phyloP scores from a whole-genome alignment of 2,329 filamentous ascomycete genomes.

The Fusarium redolens region DNA sequence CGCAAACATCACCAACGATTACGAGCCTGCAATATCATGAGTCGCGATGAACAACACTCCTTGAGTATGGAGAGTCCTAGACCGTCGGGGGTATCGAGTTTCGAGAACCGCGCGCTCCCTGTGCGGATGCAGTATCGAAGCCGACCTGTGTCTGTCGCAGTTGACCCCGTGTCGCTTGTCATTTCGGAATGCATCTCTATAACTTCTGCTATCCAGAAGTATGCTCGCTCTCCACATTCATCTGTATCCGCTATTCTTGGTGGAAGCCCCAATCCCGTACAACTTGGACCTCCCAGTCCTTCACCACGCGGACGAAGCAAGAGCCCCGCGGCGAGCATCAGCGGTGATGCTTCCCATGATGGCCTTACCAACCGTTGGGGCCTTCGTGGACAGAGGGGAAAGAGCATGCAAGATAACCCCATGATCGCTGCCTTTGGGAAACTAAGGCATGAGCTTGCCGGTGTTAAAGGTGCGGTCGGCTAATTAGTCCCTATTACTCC shows the following conservation, averaged over 20 bases:
- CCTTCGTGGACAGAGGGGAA: slow-evolving; percentile 91
- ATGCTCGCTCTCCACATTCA: slow-evolving; percentile 94
- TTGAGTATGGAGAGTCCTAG: slow-evolving; percentile 44
- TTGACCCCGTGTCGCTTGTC: slow-evolving; percentile 91
- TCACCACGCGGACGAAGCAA: slow-evolving; percentile 56
- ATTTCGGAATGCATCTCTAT: slow-evolving; percentile 99
- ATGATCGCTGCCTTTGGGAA: slow-evolving; percentile 95
- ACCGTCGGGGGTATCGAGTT: slow-evolving; percentile 31
- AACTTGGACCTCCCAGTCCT: slow-evolving; percentile 62
- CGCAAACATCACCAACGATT: slow-evolving; percentile 28
- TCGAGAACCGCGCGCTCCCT: slow-evolving; percentile 44
- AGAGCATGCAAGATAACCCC: slow-evolving; percentile 97
- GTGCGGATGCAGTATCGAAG: slow-evolving; percentile 69
- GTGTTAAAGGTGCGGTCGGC: slow-evolving; percentile 74
- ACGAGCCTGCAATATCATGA: slow-evolving; percentile 47
- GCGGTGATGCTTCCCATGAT: slow-evolving; percentile 61
- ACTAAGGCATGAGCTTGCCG: slow-evolving; percentile 86
- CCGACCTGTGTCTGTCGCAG: slow-evolving; percentile 79
- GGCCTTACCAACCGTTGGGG: slow-evolving; percentile 89
- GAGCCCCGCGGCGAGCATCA: slow-evolving; percentile 49
- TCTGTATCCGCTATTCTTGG: slow-evolving; percentile 96
- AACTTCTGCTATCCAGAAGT: slow-evolving; percentile 97
- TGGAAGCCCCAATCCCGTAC: slow-evolving; percentile 71
- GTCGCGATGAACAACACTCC: slow-evolving; percentile 46
- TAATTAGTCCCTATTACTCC: not conserved